Evolutionary conservation across 257 asterid genomes (phyloP).

Genomic region (Buddleja alternifolia): DNA sequence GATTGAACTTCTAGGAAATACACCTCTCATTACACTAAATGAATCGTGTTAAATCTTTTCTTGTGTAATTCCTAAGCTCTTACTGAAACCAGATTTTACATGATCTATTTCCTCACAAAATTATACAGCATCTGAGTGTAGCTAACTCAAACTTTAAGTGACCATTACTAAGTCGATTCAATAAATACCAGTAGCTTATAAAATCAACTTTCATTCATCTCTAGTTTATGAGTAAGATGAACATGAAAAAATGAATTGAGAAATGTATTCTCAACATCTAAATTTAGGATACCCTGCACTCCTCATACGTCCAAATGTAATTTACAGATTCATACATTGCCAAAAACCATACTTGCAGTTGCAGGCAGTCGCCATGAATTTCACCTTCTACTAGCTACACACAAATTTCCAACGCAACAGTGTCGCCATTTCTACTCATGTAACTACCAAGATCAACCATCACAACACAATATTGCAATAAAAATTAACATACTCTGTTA

Average conservation of each 20-base stretch:
- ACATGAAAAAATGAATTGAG: not conserved
- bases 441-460: not conserved
- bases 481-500: not conserved
- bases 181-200: constrained; percentile 2
- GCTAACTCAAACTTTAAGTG: not conserved
- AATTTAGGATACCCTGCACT: not conserved
- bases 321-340: no score
- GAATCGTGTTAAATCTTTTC: not conserved
- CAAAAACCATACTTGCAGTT: no score
- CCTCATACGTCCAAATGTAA: no score
- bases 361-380: not conserved
- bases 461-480: not conserved
- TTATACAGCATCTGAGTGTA: not conserved
- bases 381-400: no score
- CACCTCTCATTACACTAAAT: not conserved
- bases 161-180: not conserved
- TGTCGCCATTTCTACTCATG: not conserved
- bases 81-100: not conserved
- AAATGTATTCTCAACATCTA: constrained; percentile 1
- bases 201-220: not conserved
- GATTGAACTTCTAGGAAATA: not conserved
- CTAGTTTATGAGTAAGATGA: not conserved
- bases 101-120: not conserved
- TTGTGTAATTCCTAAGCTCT: not conserved
- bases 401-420: not conserved